Evolutionary conservation across 768 basidiomycete genomes (phyloP).

Genomic region (Suillus occidentalis): DNA sequence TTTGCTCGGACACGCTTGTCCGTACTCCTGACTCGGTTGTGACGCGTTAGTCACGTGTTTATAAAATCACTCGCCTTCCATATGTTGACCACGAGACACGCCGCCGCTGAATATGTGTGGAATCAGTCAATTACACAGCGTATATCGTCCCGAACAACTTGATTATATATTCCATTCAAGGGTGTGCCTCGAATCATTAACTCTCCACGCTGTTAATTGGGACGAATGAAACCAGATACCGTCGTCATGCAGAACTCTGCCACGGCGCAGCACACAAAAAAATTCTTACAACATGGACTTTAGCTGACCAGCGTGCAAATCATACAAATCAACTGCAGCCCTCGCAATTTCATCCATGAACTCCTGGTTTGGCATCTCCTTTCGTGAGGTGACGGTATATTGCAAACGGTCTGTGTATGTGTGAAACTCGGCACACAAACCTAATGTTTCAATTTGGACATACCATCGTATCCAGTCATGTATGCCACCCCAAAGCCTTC

Average conservation of each 20-base stretch:
- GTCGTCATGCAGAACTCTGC: background rate
- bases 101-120: too few species aligned
- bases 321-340: conserved; percentile 69
- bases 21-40: too few species aligned
- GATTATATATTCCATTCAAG: background rate
- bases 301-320: conserved; percentile 44
- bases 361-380: conserved; percentile 74
- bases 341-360: conserved; percentile 69
- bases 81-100: too few species aligned
- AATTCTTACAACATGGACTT: conserved; percentile 37
- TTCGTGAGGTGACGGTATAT: conserved; percentile 86
- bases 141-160: too few species aligned
- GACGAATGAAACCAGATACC: background rate
- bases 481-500: conserved; percentile 96
- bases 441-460: conserved; percentile 22
- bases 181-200: background rate
- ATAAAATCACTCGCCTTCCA: too few species aligned
- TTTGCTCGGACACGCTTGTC: too few species aligned
- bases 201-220: background rate
- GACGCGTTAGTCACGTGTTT: too few species aligned
- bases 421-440: background rate
- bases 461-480: conserved; percentile 85
- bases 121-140: too few species aligned
- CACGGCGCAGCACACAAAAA: background rate
- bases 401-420: conserved; percentile 64